These are phyloP conservation scores for Collybia mongolica DNA, from an alignment of 768 basidiomycete genomes.

Conservation along the genomic window DNA sequence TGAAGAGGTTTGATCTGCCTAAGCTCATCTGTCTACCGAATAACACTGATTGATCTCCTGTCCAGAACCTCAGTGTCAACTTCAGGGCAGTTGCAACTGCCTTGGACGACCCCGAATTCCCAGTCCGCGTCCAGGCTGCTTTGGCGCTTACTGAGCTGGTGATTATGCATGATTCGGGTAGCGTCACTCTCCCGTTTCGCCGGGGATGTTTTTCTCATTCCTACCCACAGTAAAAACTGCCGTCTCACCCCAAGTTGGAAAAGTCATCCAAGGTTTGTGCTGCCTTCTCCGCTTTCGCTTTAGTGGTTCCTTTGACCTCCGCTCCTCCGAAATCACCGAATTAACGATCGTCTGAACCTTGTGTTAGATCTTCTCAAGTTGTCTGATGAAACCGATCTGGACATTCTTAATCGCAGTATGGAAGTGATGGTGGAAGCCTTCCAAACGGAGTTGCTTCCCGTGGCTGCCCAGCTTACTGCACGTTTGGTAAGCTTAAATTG, in stretches of 20 bases:
- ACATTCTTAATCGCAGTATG: conserved; percentile 80
- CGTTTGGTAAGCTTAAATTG: conserved; percentile 56
- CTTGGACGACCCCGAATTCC: conserved; percentile 76
- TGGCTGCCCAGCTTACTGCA: conserved; percentile 76
- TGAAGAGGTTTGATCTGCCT: conserved; percentile 45
- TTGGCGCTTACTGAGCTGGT: conserved; percentile 81
- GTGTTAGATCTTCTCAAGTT: conserved; percentile 76
- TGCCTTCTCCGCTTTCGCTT: background rate
- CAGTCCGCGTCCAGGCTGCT: conserved; percentile 82
- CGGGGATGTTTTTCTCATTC: conserved; percentile 3
- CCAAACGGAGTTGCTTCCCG: conserved; percentile 81
- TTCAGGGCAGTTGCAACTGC: conserved; percentile 65
- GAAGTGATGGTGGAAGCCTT: conserved; percentile 85
- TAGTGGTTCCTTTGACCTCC: background rate
- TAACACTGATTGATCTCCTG: background rate
- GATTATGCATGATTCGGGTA: conserved; percentile 59
- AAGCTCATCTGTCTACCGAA: background rate
- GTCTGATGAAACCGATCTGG: conserved; percentile 88
- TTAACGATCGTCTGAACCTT: background rate
- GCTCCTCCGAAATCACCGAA: background rate
- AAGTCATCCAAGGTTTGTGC: conserved; percentile 77
- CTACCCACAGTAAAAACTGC: conserved; percentile 54
- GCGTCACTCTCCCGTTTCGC: conserved; percentile 13
- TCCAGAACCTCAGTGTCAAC: conserved; percentile 59
- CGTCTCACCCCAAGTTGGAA: conserved; percentile 76